Conservation (phyloP, 2,329 filamentous ascomycete species). For the Fusarium coicis region DNA sequence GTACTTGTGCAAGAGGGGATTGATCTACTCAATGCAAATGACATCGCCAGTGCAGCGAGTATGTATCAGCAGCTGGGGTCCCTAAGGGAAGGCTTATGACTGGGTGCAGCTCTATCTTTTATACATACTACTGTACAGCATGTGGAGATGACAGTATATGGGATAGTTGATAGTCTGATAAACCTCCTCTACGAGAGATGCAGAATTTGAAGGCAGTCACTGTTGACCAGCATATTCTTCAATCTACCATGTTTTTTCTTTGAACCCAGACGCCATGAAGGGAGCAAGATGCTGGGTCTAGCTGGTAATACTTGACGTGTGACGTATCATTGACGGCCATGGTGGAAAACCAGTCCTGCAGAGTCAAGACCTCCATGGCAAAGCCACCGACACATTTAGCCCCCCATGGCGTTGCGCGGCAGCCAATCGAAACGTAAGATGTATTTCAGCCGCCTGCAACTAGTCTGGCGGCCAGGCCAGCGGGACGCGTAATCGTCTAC, state of each 20-base stretch:
- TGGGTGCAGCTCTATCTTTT: neutral
- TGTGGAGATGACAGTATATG: neutral
- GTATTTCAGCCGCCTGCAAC: neutral
- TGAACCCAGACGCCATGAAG: accelerated
- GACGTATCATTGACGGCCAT: neutral
- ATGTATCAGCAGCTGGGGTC: neutral
- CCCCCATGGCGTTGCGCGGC: neutral
- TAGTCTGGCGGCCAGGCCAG: neutral
- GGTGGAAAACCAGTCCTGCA: neutral
- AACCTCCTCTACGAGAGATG: neutral
- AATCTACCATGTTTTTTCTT: neutral
- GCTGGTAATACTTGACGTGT: neutral
- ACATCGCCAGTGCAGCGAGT: neutral
- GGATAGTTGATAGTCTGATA: neutral
- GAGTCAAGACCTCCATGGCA: neutral
- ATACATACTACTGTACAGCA: neutral
- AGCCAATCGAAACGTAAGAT: neutral
- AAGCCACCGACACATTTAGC: neutral
- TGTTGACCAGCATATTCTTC: neutral
- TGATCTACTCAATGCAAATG: neutral
- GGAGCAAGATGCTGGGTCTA: neutral
- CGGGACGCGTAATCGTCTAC: neutral
- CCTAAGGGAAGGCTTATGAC: neutral
- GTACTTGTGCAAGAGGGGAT: neutral
- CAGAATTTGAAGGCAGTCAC: neutral